Evolutionary conservation across 2,329 filamentous ascomycete genomes (phyloP).

Genomic region (Nemania serpens): DNA sequence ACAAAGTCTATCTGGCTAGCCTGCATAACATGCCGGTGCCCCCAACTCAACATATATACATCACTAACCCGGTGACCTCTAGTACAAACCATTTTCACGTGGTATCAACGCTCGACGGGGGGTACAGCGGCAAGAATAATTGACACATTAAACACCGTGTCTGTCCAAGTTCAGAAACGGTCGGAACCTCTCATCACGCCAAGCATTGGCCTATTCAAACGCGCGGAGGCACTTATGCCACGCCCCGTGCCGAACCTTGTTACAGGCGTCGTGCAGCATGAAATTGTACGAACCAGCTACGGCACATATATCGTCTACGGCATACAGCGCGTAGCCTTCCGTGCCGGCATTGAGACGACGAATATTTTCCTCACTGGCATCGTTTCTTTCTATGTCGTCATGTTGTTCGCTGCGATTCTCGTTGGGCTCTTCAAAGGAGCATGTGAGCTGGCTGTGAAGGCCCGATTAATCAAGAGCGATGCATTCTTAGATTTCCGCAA

Average conservation of each 20-base stretch:
- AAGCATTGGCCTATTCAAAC: slow-evolving; percentile 55
- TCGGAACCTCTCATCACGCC: slow-evolving; percentile 44
- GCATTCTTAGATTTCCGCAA: slow-evolving; percentile 94
- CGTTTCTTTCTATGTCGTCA: slow-evolving; percentile 85
- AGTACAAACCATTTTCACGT: slow-evolving; percentile 85
- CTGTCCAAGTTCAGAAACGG: slow-evolving; percentile 80
- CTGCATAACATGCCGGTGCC: background rate
- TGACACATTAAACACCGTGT: slow-evolving; percentile 72
- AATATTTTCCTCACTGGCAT: slow-evolving; percentile 94
- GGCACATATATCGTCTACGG: slow-evolving; percentile 72
- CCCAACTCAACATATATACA: background rate
- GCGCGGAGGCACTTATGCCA: slow-evolving; percentile 58
- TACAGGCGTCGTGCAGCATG: slow-evolving; percentile 56
- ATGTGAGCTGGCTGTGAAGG: slow-evolving; percentile 76
- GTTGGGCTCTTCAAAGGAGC: slow-evolving; percentile 81
- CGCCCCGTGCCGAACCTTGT: slow-evolving; percentile 44
- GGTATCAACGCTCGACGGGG: slow-evolving; percentile 94
- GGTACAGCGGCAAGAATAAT: slow-evolving; percentile 81
- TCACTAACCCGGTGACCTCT: slow-evolving; percentile 18
- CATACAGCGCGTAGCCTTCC: slow-evolving; percentile 88
- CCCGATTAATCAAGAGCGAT: slow-evolving; percentile 78
- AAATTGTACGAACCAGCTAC: slow-evolving; percentile 57
- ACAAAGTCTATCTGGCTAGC: background rate
- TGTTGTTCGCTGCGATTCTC: slow-evolving; percentile 72
- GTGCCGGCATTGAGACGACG: slow-evolving; percentile 80